These are phyloP conservation scores for Quercus lobata DNA, from an alignment of 331 rosid genomes.

Conservation along the genomic window DNA sequence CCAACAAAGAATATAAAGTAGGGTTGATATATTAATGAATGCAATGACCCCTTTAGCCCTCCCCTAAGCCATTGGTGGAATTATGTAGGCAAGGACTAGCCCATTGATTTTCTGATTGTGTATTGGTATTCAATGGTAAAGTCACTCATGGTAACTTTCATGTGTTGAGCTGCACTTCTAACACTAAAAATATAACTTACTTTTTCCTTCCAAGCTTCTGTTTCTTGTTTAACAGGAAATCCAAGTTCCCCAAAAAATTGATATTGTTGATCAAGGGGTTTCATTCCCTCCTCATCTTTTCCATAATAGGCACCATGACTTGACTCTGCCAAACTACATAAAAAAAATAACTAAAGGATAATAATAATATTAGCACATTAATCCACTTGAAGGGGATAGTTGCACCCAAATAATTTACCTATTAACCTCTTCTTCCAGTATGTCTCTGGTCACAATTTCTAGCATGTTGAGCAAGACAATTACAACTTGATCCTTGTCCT, in stretches of 20 bases:
- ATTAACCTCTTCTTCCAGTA: constrained; percentile 73
- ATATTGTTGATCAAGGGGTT: constrained; percentile 62
- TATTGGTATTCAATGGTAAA: background rate
- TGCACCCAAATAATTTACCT: constrained; percentile 38
- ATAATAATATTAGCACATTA: background rate
- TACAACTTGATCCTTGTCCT: constrained; percentile 75
- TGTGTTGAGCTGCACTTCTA: background rate
- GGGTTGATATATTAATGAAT: background rate
- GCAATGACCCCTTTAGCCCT: background rate
- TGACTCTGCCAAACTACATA: constrained; percentile 72
- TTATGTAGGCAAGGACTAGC: background rate
- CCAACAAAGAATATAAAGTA: background rate
- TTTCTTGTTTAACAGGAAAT: constrained; percentile 56
- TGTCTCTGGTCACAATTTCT: constrained; percentile 92
- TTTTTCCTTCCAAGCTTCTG: constrained; percentile 90
- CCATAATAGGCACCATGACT: constrained; percentile 58
- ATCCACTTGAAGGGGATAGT: background rate
- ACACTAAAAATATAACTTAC: constrained; percentile 34
- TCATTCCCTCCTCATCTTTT: constrained; percentile 52
- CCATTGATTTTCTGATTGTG: background rate
- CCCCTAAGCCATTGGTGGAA: background rate
- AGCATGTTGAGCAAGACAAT: constrained; percentile 93
- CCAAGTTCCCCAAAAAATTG: constrained; percentile 50
- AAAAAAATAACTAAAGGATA: constrained; percentile 17
- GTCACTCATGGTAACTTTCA: background rate